Evolutionary conservation across 495 filamentous ascomycete genomes (phyloP).

Genomic region (Lichenothelia convexa): DNA sequence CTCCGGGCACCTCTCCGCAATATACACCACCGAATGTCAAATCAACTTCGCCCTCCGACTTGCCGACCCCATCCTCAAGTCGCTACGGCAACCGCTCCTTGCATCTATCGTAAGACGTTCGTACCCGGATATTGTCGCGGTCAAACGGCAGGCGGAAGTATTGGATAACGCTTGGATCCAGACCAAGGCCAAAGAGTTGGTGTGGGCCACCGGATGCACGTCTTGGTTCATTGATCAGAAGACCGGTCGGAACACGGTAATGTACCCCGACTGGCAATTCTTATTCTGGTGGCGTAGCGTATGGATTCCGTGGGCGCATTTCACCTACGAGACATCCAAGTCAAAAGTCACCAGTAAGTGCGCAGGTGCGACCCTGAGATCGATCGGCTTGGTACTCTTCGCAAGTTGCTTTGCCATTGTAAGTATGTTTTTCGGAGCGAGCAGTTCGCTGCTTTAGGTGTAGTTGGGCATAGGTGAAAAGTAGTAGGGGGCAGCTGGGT

Average conservation of each 20-base stretch:
- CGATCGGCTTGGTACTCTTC: too few species aligned
- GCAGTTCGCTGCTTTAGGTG: too few species aligned
- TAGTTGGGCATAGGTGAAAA: too few species aligned
- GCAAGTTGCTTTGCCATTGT: too few species aligned
- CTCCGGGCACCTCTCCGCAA: slow-evolving; percentile 19
- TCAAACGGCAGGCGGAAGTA: slow-evolving; percentile 12
- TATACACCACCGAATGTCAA: slow-evolving; percentile 20
- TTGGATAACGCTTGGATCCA: too few species aligned
- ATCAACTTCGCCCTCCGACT: slow-evolving; percentile 18
- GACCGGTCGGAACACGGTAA: slow-evolving; percentile 16
- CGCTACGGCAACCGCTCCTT: slow-evolving; percentile 4
- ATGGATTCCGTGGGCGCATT: too few species aligned
- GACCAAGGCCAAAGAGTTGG: slow-evolving; percentile 9
- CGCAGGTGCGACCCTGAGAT: too few species aligned
- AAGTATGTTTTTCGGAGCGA: too few species aligned
- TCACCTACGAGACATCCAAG: too few species aligned
- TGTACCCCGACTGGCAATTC: slow-evolving; percentile 19
- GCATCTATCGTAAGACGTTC: too few species aligned
- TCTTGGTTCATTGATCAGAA: slow-evolving; percentile 16
- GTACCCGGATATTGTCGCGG: slow-evolving; percentile 10
- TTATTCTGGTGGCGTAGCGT: slow-evolving; percentile 15
- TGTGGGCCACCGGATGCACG: slow-evolving; percentile 16
- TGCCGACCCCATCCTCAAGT: slow-evolving; percentile 12
- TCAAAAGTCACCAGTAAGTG: too few species aligned
- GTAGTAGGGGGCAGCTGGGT: too few species aligned